phyloP scores from a whole-genome alignment of 164 flowering plant species.

The Magnolia kwangsiensis region DNA sequence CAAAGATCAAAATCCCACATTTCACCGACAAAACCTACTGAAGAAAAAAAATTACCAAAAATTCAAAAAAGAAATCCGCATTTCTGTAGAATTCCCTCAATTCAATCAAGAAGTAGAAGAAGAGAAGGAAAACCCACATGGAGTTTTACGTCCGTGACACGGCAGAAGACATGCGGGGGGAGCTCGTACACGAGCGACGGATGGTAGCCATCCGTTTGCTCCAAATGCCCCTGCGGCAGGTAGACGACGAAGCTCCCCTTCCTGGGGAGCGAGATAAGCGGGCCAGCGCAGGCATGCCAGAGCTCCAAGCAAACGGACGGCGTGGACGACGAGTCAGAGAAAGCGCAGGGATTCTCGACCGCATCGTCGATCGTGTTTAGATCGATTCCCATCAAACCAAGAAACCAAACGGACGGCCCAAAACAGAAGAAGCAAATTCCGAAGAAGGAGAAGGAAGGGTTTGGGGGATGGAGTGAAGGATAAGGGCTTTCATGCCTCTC shows the following conservation, averaged over 20 bases:
- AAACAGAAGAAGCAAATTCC: constrained; percentile 16
- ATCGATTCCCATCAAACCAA: constrained; percentile 54
- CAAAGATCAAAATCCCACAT: not conserved
- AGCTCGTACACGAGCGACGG: constrained; percentile 33
- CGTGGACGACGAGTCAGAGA: constrained; percentile 16
- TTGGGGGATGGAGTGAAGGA: constrained; percentile 1
- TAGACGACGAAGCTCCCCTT: constrained; percentile 80
- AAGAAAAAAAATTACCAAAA: not conserved
- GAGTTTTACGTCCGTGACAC: constrained; percentile 81
- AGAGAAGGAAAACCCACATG: constrained; percentile 42
- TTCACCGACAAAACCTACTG: not conserved
- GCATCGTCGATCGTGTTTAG: constrained; percentile 43
- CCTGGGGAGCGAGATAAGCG: constrained; percentile 75
- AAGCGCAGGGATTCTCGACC: constrained; percentile 10
- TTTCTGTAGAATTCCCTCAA: not conserved
- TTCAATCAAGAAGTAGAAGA: not conserved
- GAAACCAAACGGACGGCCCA: not conserved
- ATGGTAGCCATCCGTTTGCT: constrained; percentile 37
- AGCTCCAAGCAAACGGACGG: constrained; percentile 79
- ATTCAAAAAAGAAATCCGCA: not conserved
- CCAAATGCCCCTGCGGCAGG: constrained; percentile 92
- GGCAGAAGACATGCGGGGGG: constrained; percentile 79
- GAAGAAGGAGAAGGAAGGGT: constrained; percentile 16
- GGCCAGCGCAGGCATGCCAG: constrained; percentile 98
- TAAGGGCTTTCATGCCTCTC: constrained; percentile 11